phyloP scores from a whole-genome alignment of 2,329 filamentous ascomycete species.

The Xylaria multiplex region DNA sequence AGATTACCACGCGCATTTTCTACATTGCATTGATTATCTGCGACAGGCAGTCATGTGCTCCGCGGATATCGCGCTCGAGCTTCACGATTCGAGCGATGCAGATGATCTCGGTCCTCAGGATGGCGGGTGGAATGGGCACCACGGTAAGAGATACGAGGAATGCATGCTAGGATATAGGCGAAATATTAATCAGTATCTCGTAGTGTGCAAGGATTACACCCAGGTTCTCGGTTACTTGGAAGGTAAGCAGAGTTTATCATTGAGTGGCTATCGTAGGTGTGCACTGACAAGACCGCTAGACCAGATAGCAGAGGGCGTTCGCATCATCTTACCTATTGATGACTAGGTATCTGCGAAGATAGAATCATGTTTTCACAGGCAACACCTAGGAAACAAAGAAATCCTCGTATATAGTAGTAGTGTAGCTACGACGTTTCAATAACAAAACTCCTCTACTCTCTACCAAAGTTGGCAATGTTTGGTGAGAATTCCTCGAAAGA shows the following conservation, averaged over 20 bases:
- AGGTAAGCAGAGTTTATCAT: constrained; percentile 28
- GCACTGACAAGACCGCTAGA: too few species aligned
- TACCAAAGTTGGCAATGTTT: too few species aligned
- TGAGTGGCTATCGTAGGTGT: background rate
- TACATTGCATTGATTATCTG: constrained; percentile 45
- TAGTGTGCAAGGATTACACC: constrained; percentile 43
- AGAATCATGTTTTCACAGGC: too few species aligned
- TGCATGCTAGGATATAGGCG: background rate
- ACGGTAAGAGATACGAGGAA: constrained; percentile 13
- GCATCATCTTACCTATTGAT: too few species aligned
- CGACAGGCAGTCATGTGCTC: constrained; percentile 41
- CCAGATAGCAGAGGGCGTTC: too few species aligned
- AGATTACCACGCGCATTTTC: constrained; percentile 44
- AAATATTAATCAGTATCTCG: background rate
- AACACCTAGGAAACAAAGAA: too few species aligned
- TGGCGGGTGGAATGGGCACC: background rate
- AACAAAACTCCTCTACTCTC: too few species aligned
- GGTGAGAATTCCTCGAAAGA: too few species aligned
- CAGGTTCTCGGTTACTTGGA: constrained; percentile 37
- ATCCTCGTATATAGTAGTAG: too few species aligned
- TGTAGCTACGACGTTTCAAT: too few species aligned
- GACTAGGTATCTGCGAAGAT: too few species aligned
- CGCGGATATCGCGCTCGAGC: constrained; percentile 43
- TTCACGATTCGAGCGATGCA: constrained; percentile 38
- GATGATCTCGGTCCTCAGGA: constrained; percentile 31